Percentiles rank a stretch among this genome's conserved stretches.
Conservation (phyloP, 768 basidiomycete species). For the Leccinum rimulosum region DNA sequence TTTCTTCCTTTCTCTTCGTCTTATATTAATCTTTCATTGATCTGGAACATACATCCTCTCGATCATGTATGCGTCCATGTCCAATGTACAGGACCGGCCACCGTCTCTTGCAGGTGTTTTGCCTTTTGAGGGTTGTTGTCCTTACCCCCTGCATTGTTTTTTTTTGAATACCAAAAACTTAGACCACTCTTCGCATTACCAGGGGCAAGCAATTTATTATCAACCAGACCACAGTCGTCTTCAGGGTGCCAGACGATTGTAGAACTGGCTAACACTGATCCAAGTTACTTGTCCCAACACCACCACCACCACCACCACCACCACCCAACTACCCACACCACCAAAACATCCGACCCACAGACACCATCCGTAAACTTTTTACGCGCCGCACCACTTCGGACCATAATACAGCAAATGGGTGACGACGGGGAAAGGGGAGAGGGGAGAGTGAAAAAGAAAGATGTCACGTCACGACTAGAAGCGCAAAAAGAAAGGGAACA, state of each 20-base stretch:
- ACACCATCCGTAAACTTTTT: slow-evolving; percentile 14
- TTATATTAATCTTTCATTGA: neutral
- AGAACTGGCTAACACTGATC: slow-evolving; percentile 1
- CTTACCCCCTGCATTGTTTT: neutral
- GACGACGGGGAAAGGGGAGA: neutral
- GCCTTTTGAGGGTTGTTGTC: neutral
- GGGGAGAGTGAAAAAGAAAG: slow-evolving; percentile 3
- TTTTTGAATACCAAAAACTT: neutral
- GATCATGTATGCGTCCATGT: neutral
- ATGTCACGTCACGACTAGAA: slow-evolving; percentile 23
- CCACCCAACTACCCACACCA: slow-evolving; percentile 4
- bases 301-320: slow-evolving; percentile 1
- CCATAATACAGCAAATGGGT: slow-evolving; percentile 14
- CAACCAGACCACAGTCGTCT: slow-evolving; percentile 6
- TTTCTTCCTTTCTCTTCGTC: neutral
- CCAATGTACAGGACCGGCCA: neutral
- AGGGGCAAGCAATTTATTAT: slow-evolving; percentile 8
- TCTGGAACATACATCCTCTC: neutral
- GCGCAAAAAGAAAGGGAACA: slow-evolving; percentile 9
- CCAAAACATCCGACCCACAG: slow-evolving; percentile 13
- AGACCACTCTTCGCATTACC: neutral
- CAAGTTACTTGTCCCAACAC: slow-evolving; percentile 8
- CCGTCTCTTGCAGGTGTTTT: neutral
- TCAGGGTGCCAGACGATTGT: slow-evolving; percentile 8
- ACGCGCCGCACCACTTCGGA: slow-evolving; percentile 16